Evolutionary conservation across 169 alveolate species (phyloP).

Genomic region (Perkinsus marinus): DNA sequence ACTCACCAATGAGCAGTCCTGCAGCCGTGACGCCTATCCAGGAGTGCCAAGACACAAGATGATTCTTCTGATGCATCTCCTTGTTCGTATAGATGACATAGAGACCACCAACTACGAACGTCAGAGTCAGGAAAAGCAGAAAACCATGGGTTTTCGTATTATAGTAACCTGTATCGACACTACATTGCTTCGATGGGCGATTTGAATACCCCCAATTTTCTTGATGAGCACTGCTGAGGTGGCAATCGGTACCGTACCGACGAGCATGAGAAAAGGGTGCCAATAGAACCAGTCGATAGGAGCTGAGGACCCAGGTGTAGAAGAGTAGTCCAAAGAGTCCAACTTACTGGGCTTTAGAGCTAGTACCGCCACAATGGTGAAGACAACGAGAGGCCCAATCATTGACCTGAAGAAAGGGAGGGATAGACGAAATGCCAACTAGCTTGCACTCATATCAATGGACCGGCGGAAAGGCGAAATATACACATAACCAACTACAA

Average conservation of each 20-base stretch:
- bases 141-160: background rate
- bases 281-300: background rate
- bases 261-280: background rate
- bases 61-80: background rate
- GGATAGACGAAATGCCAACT: too few species aligned
- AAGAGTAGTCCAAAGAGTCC: background rate
- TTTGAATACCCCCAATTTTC: background rate
- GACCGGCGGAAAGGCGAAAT: too few species aligned
- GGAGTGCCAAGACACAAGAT: background rate
- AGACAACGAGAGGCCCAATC: background rate
- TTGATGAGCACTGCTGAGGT: background rate
- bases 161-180: background rate
- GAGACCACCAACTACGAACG: background rate
- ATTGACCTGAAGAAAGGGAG: background rate
- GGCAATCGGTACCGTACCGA: background rate
- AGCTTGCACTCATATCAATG: too few species aligned
- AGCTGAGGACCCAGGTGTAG: background rate
- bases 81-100: constrained; percentile 1
- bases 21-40: background rate
- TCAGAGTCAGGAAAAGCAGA: background rate
- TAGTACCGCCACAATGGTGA: background rate
- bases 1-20: background rate
- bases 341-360: background rate
- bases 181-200: too few species aligned
- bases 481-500: too few species aligned